These are phyloP conservation scores for Herpetomonas tarakana DNA, from an alignment of 208 protist species.

Conservation along the genomic window DNA sequence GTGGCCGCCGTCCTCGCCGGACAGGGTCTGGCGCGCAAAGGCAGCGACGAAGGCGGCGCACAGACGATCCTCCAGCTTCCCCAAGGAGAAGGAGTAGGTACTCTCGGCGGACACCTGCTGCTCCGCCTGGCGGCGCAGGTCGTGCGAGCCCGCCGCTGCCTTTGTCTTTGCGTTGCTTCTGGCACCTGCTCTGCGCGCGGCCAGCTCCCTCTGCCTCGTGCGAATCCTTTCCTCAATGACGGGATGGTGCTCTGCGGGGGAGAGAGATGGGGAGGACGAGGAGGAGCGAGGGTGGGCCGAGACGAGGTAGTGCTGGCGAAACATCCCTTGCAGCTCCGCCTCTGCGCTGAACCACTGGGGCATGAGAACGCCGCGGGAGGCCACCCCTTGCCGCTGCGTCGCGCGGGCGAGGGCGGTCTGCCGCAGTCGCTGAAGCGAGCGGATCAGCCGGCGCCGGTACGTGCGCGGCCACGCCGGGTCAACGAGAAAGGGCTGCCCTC, in stretches of 20 bases:
- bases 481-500: slow-evolving; percentile 17
- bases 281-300: background rate
- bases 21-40: slow-evolving; percentile 64
- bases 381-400: slow-evolving; percentile 12
- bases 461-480: slow-evolving; percentile 19
- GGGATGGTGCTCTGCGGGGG: too few relatives aligned
- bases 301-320: background rate
- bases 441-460: slow-evolving; percentile 27
- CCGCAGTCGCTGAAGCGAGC: slow-evolving; percentile 52
- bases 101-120: slow-evolving; percentile 1
- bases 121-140: background rate
- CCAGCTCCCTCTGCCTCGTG: background rate
- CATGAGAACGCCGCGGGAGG: slow-evolving; percentile 10
- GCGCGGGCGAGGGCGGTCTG: slow-evolving; percentile 37
- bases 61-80: slow-evolving; percentile 48
- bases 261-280: background rate
- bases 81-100: slow-evolving; percentile 26
- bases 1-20: slow-evolving; percentile 64
- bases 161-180: too few relatives aligned
- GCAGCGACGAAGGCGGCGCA: slow-evolving; percentile 70
- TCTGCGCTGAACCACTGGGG: slow-evolving; percentile 36
- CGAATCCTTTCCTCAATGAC: background rate
- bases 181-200: too few relatives aligned
- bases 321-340: slow-evolving; percentile 1
- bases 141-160: too few relatives aligned